phyloP scores from a whole-genome alignment of 2,329 filamentous ascomycete genomes.

The Fusarium pseudoanthophilum region DNA sequence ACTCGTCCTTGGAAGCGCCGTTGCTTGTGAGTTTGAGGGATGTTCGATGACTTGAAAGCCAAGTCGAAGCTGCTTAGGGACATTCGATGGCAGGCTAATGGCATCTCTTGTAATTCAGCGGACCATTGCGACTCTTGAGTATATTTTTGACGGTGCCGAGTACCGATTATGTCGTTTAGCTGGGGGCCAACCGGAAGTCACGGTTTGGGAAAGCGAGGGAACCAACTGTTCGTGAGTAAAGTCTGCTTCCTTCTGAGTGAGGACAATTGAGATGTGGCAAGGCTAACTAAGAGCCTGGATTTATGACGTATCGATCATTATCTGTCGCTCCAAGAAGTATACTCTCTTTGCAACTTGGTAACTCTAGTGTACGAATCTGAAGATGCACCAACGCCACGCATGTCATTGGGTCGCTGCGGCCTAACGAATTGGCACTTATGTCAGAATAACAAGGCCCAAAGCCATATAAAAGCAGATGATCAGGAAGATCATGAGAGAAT shows the following conservation, averaged over 20 bases:
- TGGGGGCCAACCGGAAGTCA: background rate
- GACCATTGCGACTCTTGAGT: background rate
- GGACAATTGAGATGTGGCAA: too few relatives aligned
- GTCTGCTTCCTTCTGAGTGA: background rate
- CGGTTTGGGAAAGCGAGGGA: background rate
- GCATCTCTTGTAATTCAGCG: background rate
- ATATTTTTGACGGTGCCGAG: background rate
- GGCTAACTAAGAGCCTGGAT: background rate
- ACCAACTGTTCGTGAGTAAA: background rate
- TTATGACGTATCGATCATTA: accelerated
- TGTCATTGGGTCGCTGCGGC: background rate
- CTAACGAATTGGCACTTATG: background rate
- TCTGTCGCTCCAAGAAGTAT: accelerated
- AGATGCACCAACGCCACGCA: background rate
- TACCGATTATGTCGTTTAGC: background rate
- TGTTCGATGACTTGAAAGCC: background rate
- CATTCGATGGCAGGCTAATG: background rate
- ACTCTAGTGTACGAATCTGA: too few relatives aligned
- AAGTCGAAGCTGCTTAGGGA: background rate
- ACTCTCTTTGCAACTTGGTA: too few relatives aligned
- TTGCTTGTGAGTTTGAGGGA: background rate
- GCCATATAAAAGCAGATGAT: background rate
- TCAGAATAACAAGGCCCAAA: background rate
- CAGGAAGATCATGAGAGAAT: accelerated
- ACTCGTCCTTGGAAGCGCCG: background rate